Base-by-base conservation (phyloP, 2,329 filamentous ascomycete species). In the Didymella keratinophila region DNA sequence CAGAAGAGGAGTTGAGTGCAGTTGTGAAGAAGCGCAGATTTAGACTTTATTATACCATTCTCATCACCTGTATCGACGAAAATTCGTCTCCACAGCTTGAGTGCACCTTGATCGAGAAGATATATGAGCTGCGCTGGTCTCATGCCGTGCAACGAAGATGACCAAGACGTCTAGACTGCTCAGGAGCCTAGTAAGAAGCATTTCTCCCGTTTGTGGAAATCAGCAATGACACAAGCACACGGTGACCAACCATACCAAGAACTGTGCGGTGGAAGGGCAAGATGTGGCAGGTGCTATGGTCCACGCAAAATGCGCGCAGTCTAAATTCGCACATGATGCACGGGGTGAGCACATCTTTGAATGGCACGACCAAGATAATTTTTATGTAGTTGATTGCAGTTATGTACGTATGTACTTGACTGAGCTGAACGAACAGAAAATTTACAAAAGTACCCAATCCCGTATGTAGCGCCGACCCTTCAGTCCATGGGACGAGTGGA, bases 401-500 rank as follows among this genome's bases (percentile, higher is more conserved):
- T 27, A 43, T 27, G 41, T 27, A 43, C 41, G 41, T n/a, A 43
- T 25, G 23, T 43, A 43, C 41, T 12, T 20, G 41, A n/a, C 14
- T 27, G 23, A 27, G 21, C 6, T 25, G 23, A 25, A 25, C n/a
- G 18, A 43, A 43, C 21, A 43, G 14, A 25, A 16, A 23, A 43
- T 43, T 3, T 27, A n/a, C 23, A 43, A 43, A 25, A 27, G 23
- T n/a, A n/a, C 23, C 23, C 11, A 14, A 2, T 45, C 21, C 52
- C 34, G 42, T 48, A 30, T 50, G 45, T 28, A 58, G 54, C 50
- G 50, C 50, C 50, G 16, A 23, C 56, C 50, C 50, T 54, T 53
- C 25, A 20, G 56, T 58, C 56, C 45, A 58, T 54, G 4, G 50
- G 56, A 54, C 56, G 18, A 58, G 50, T 37, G 56, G 54, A 34